A percentile compares a stretch with the other conserved stretches of the same genome.
Conservation (phyloP, 441 rosid species). For the Bruguiera hainesii region DNA sequence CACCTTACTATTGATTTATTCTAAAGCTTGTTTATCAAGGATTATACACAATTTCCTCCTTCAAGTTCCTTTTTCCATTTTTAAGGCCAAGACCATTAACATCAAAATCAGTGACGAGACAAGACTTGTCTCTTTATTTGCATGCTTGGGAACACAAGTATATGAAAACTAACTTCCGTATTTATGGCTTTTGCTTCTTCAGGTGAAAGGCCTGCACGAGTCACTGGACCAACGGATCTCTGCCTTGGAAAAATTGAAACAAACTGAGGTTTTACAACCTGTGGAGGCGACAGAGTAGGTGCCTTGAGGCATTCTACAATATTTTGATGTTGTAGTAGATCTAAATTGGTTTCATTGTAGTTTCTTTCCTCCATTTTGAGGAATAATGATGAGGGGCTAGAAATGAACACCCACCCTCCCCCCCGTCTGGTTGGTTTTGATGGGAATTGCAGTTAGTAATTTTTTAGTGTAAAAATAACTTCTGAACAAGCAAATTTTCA, state of each 20-base stretch:
- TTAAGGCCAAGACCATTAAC: no score
- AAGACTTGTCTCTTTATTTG: background rate
- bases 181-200: slow-evolving; percentile 6
- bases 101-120: no score
- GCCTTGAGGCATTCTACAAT: slow-evolving; percentile 12
- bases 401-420: no score
- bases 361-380: slow-evolving; percentile 4
- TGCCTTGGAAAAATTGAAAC: slow-evolving; percentile 59
- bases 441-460: no score
- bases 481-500: no score
- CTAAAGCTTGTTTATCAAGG: no score
- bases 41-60: no score
- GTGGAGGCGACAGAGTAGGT: slow-evolving; percentile 51
- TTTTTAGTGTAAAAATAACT: no score
- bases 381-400: slow-evolving; percentile 29
- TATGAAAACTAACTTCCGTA: background rate
- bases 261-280: slow-evolving; percentile 49
- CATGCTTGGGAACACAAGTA: background rate
- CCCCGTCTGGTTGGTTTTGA: no score
- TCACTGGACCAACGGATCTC: slow-evolving; percentile 62
- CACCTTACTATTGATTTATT: no score
- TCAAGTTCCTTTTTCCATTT: no score
- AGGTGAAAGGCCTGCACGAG: slow-evolving; percentile 56
- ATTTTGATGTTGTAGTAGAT: slow-evolving; percentile 16
- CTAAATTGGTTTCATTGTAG: slow-evolving; percentile 13